Percentiles rank a stretch among this genome's conserved stretches.
These are phyloP conservation scores for Aspergillus incahuasiensis DNA, from an alignment of 495 filamentous ascomycete species.

Conservation along the genomic window DNA sequence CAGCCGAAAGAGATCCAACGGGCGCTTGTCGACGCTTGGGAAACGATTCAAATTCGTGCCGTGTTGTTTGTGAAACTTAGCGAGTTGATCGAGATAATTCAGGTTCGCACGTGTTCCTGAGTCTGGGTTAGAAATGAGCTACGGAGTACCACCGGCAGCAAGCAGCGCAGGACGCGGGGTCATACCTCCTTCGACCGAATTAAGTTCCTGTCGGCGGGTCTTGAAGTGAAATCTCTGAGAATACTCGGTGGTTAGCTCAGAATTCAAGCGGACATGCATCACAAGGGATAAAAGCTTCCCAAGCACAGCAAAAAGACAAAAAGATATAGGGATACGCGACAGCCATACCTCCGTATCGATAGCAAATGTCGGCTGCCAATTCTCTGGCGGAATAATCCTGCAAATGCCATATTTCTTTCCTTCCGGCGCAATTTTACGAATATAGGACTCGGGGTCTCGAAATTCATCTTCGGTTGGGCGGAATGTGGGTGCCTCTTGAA, in stretches of 20 bases:
- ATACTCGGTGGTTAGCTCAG: slow-evolving; percentile 7
- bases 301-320: not conserved
- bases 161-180: slow-evolving; percentile 32
- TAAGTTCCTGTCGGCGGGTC: slow-evolving; percentile 93
- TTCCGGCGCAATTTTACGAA: slow-evolving; percentile 81
- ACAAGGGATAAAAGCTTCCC: slow-evolving; percentile 4
- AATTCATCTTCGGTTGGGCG: slow-evolving; percentile 90
- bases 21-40: slow-evolving; percentile 96
- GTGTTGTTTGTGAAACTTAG: slow-evolving; percentile 96
- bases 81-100: slow-evolving; percentile 90
- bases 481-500: slow-evolving; percentile 89
- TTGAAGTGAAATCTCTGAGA: slow-evolving; percentile 89
- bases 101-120: slow-evolving; percentile 90
- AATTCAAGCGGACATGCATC: not conserved
- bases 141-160: slow-evolving; percentile 32
- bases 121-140: slow-evolving; percentile 34
- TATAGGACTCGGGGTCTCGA: slow-evolving; percentile 88
- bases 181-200: slow-evolving; percentile 97
- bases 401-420: slow-evolving; percentile 83
- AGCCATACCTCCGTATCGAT: slow-evolving; percentile 89
- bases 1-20: slow-evolving; percentile 89
- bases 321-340: not conserved
- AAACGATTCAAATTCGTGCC: slow-evolving; percentile 90
- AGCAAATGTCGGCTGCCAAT: slow-evolving; percentile 91
- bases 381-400: slow-evolving; percentile 90